Base-by-base conservation (phyloP, 768 basidiomycete species). In the Amanita polypyramis region DNA sequence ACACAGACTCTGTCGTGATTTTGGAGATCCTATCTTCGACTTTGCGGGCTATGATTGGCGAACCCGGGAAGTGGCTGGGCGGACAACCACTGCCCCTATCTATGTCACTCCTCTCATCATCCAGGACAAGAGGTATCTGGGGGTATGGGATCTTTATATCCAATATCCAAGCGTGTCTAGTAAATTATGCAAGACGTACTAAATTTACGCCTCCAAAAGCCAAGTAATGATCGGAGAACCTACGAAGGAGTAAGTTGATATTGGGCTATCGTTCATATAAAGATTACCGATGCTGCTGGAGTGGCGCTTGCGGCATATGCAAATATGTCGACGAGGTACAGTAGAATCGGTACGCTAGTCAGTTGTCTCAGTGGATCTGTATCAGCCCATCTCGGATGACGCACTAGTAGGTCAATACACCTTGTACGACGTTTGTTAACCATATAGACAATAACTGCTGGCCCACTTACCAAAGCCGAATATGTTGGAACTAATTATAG, bases 321-420 rank as follows among this genome's bases (percentile, higher is more conserved):
- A 64, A 85, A 86, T 0, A 81, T 70, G 60, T 85, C 84, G 19
- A 85, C 80, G 33, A 87, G 72, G 56, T 85, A 83, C 20, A 85
- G 62, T 58, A 75, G 73, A 43, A 85, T 82, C 0, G 82, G 82
- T 23, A 85, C 67, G 70, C 79, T 81, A 33, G 27, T 38, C 17
- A 25, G 17, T 15, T 27, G 10, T 27, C 17, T 37, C 5, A 44
- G 12, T 17, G n/a, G n/a, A n/a, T n/a, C n/a, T n/a, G n/a, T n/a
- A n/a, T n/a, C n/a, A n/a, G n/a, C n/a, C n/a, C n/a, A n/a, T n/a
- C n/a, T n/a, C n/a, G n/a, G n/a, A n/a, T n/a, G n/a, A 56, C 79
- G 49, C 54, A 83, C 80, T 72, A 82, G 0, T 69, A 69, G 1
- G 73, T 72, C 80, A 85, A 79, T 66, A 83, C 67, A 11, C 62